phyloP scores from a whole-genome alignment of 306 rosid genomes.

The Castanea crenata region DNA sequence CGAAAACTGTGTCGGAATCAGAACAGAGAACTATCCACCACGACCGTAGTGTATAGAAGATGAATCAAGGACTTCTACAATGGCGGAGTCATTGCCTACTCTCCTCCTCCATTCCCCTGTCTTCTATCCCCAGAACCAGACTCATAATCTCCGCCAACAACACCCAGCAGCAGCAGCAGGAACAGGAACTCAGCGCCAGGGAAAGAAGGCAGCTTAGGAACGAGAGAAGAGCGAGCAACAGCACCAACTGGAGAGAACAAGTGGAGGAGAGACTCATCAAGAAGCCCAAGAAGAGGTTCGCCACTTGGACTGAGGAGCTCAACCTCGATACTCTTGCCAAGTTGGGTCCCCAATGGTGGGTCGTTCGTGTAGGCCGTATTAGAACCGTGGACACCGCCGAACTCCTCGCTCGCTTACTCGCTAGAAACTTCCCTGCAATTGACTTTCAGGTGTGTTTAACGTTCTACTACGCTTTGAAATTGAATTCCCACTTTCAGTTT shows the following conservation, averaged over 20 bases:
- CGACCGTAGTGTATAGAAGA: conserved; percentile 4
- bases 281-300: conserved; percentile 67
- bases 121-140: conserved; percentile 12
- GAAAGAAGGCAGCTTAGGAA: conserved; percentile 71
- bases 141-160: conserved; percentile 39
- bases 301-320: conserved; percentile 69
- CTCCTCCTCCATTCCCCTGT: conserved; percentile 25
- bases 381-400: conserved; percentile 56
- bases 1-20: neutral
- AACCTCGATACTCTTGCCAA: conserved; percentile 68
- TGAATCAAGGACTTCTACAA: conserved; percentile 51
- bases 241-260: conserved; percentile 65
- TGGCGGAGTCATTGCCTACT: conserved; percentile 62
- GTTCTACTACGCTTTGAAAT: neutral
- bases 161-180: neutral
- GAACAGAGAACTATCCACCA: neutral
- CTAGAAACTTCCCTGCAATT: conserved; percentile 50
- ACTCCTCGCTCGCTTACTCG: conserved; percentile 62
- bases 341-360: conserved; percentile 88
- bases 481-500: neutral
- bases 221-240: conserved; percentile 67
- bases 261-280: conserved; percentile 68
- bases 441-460: conserved; percentile 51
- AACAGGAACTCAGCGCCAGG: conserved; percentile 41
- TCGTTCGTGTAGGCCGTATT: conserved; percentile 54